Base-by-base conservation (phyloP, 306 rosid genomes). In the Amphicarpaea edgeworthii region DNA sequence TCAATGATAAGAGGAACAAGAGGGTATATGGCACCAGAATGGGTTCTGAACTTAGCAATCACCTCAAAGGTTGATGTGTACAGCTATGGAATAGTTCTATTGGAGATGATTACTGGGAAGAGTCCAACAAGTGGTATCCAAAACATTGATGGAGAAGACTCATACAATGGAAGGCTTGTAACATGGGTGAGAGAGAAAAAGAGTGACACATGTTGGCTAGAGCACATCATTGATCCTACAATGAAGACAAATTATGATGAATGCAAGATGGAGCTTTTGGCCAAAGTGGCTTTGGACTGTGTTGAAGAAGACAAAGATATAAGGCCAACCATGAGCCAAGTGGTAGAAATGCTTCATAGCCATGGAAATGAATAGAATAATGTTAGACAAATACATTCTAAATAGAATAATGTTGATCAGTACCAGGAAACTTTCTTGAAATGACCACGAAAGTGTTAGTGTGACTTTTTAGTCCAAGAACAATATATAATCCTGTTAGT, bases 11-110 rank as follows among this genome's bases (percentile, higher is more conserved):
- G 60, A 54, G 60, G 60, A 54, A 54, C 60, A 0, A 9, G 60
- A 54, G 60, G 60, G 1, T 54, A 54, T 4, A 54, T 54, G 60
- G 60, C 60, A 20, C 60, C 60, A 20, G 60, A 54, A 30, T 54
- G 60, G 60, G 60, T 54, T 54, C 4, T 7, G 14, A 54, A 54
- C 3, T 54, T 54, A 10, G 12, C 32, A 54, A 54, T 54, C n/a
- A 54, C 60, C 8, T 54, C 60, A 2, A 54, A 54, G 3, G 60
- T 54, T 3, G 37, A 30, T 30, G 37, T 30, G 3, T 28, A 28
- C 32, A 28, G 32, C 4, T 28, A 28, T 28, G 32, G 32, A 28
- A 28, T 28, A 2, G 32, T 28, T 28, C 5, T 28, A 28, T 28
- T 28, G 32, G 32, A 28, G 32, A 28, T 28, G 32, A 28, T 28